Base-by-base conservation (phyloP, 257 asterid genomes). In the Sherardia arvensis region DNA sequence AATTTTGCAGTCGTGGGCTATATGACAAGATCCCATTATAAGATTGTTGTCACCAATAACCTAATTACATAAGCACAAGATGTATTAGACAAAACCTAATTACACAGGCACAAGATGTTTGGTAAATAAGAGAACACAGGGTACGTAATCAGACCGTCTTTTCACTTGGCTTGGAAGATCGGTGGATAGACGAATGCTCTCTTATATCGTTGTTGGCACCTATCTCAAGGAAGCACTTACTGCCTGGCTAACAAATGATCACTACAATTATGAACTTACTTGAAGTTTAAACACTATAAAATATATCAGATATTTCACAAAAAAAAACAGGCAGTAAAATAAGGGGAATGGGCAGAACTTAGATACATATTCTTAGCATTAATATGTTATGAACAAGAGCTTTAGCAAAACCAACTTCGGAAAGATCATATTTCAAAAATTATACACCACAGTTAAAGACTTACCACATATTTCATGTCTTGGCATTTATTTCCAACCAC, bases 1-100 rank as follows among this genome's bases (percentile, higher is more conserved):
- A 79, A 89, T 87, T 72, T 87, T 85, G 89, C 97, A 87, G 79
- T 89, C 99, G 61, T 92, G 97, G 64, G 99, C 99, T 30, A 92
- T 85, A 81, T 92, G 97, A 72, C 97, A 92, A 62, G 91, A 86
- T 67, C 98, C 95, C 97, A 92, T 88, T 34, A 92, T 89, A 71
- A 89, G 95, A 81, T 92, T 92, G 81, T 72, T 78, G 73, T 83
- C 79, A 8, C 97, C 99, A 63, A 92, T 84, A 33, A 89, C 83
- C 99, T 92, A 86, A 65, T 68, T 58, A 76, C 40, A 66, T 23
- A 67, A 11, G 67, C 20, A 26, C 18, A 65, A 36, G 58, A 23
- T 29, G 34, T 33, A 55, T 54, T 27, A 33, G 27, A 38, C 17
- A 38, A n/a, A 33, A 89, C 83, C 99, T 92, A 86, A 65, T 68